Base-by-base conservation (phyloP, 805 yeast genomes). In the Saccharomycopsis sp. region DNA sequence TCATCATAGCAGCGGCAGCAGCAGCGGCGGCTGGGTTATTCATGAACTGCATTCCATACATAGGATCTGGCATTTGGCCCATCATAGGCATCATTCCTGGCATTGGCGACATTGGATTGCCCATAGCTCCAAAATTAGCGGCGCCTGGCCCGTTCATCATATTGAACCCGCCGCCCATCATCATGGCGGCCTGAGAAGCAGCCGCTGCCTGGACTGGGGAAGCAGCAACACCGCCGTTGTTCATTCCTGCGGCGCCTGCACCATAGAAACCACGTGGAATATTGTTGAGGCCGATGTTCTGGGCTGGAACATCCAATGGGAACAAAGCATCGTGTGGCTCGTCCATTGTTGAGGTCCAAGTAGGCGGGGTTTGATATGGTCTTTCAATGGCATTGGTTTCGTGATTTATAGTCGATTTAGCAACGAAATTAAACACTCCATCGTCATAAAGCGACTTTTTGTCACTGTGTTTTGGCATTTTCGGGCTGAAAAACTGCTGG, bases 311-410 rank as follows among this genome's bases (percentile, higher is more conserved):
- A 14, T 55, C 56, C 22, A 51, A 75, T 1, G 84, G 80, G 70
- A 84, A 83, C 47, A 80, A 68, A 17, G 74, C 70, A 57, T 75
- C 78, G 70, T 82, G 82, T 1, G 86, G 75, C 58, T 80, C 83
- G 51, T 82, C 87, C 23, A 79, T 70, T 1, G 84, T 82, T 53
- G 78, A 72, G 22, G 77, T 75, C 96, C 96, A 88, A 0, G 92
- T 85, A 55, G 96, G 96, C 8, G 89, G 85, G 0, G 93, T 85
- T 47, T 77, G 76, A 69, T 80, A 89, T 3, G 94, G 84, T 64
- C 76, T 82, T 64, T 85, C 91, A 61, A 85, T 74, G 22, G 47
- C 34, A 1, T 54, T 47, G 19, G 49, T 12, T 7, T 17, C 49
- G 14, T 8, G 41, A 35, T 35, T 8, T 35, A 35, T 35, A 9